Evolutionary conservation across 345 rosid species (phyloP).

Genomic region (Excoecaria cochinchinensis): DNA sequence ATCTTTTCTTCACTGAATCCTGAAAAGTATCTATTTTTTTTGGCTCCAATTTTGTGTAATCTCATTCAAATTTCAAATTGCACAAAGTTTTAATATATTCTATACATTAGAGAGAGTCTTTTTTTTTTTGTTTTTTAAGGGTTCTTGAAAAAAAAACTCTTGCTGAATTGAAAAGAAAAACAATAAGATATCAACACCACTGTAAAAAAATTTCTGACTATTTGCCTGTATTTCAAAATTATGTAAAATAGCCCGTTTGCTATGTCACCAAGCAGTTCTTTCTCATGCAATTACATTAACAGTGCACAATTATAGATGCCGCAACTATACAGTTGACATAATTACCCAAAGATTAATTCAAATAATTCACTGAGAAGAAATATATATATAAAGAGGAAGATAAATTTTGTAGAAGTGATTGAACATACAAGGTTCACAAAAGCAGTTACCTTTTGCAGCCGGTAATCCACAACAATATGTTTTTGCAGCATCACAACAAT

Average conservation of each 20-base stretch:
- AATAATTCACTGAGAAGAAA: background rate
- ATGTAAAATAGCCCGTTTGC: background rate
- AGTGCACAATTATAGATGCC: no score
- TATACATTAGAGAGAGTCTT: no score
- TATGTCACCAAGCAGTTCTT: no score
- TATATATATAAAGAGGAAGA: background rate
- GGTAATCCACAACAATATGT: conserved; percentile 69
- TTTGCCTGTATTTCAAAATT: background rate
- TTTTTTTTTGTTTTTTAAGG: no score
- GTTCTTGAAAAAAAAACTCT: background rate
- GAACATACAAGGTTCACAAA: conserved; percentile 11
- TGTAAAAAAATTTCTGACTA: background rate
- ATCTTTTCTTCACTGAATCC: background rate
- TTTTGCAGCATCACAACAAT: conserved; percentile 59
- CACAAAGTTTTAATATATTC: no score
- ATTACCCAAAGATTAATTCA: background rate
- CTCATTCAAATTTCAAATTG: no score
- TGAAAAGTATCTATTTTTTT: no score
- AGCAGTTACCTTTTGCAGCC: conserved; percentile 65
- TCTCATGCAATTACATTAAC: no score
- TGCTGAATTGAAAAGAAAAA: background rate
- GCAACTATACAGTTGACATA: background rate
- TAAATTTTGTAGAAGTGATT: background rate
- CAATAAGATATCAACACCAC: background rate
- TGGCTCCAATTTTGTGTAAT: no score